Evolutionary conservation across 306 rosid species (phyloP), one percentile per base, ranked within the genome.

Genomic region (Albizia julibrissin): DNA sequence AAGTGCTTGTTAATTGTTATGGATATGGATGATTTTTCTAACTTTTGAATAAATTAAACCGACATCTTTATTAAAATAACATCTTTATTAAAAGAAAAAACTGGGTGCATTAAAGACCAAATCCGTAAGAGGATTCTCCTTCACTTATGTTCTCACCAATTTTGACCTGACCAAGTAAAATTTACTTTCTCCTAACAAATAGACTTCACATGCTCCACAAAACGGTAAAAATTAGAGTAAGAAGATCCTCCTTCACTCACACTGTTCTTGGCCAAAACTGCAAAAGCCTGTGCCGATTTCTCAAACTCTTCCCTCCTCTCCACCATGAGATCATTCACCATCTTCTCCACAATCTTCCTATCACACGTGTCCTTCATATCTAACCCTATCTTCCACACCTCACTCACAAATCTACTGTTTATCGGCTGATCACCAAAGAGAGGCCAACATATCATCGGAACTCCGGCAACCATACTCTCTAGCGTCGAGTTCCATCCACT

Each of bases 391-490:
- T 44, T 77, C 81, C 81, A 77, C 1, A 64, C 73, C 3, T 64
- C 73, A 31, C 81, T 77, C 22, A 64, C 81, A 29, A 24, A 64
- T 31, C 81, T 64, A n/a, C 73, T 77, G 1, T 77, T 77, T 8
- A 43, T 31, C 24, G 66, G 73, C 14, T 77, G 81, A 18, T 77
- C 81, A 1, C 29, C 73, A 10, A 77, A 42, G 27, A 5, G 29
- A 11, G 81, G 81, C 81, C 81, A 77, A 3, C 81, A 77, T 16
- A 77, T 64, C 81, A 77, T 77, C 0, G 81, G 81, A 37, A 77
- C 73, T 22, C 81, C 81, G 2, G 81, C 81, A 1, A 11, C 62
- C 16, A 64, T 3, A 29, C 73, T 64, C 18, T 77, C 80, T 19
- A 76, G 2, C 5, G 80, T 76, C 3, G 80, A 76, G 42, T 76